These are phyloP conservation scores for Pyrenophora tritici-repentis DNA, from an alignment of 2,329 filamentous ascomycete species.

Conservation along the genomic window DNA sequence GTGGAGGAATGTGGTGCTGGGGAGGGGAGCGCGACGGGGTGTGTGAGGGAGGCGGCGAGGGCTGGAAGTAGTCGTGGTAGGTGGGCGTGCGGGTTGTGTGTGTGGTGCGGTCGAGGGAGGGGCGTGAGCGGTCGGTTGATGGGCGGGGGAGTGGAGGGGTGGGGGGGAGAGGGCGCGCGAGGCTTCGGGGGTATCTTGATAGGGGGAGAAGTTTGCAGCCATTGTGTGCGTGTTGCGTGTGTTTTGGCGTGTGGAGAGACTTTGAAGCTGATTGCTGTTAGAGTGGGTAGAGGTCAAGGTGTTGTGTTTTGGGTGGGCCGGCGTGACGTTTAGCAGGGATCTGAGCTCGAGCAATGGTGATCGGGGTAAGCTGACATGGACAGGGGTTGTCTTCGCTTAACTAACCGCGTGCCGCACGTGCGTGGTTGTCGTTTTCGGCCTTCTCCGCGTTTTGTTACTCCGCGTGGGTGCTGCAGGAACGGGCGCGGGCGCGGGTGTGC, in stretches of 20 bases:
- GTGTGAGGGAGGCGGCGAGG: too few species aligned
- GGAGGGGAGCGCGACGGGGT: too few species aligned
- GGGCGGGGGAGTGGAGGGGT: conserved; percentile 46
- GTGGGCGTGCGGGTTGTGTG: too few species aligned
- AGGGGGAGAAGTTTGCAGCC: conserved; percentile 79
- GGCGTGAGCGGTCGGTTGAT: conserved; percentile 40
- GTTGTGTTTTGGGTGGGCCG: too few species aligned
- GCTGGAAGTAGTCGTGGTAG: conserved; percentile 48
- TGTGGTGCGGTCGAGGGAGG: conserved; percentile 37
- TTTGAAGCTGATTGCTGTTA: too few species aligned
- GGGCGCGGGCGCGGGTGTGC: background rate
- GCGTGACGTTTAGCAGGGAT: conserved; percentile 23
- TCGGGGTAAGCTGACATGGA: background rate
- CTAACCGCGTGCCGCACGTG: conserved; percentile 11
- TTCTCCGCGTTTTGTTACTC: conserved; percentile 7
- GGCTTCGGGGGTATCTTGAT: conserved; percentile 90
- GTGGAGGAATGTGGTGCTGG: too few species aligned
- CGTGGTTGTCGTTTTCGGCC: conserved; percentile 6
- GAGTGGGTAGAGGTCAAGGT: too few species aligned
- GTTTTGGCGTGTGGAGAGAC: too few species aligned
- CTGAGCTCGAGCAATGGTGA: conserved; percentile 7
- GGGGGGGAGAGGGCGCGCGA: conserved; percentile 79
- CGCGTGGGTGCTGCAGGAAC: conserved; percentile 11
- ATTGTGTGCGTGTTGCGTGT: conserved; percentile 20
- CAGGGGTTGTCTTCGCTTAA: conserved; percentile 1